These are phyloP conservation scores for Linnemannia zychae DNA, from an alignment of 192 early-diverging fungal species.

Conservation along the genomic window DNA sequence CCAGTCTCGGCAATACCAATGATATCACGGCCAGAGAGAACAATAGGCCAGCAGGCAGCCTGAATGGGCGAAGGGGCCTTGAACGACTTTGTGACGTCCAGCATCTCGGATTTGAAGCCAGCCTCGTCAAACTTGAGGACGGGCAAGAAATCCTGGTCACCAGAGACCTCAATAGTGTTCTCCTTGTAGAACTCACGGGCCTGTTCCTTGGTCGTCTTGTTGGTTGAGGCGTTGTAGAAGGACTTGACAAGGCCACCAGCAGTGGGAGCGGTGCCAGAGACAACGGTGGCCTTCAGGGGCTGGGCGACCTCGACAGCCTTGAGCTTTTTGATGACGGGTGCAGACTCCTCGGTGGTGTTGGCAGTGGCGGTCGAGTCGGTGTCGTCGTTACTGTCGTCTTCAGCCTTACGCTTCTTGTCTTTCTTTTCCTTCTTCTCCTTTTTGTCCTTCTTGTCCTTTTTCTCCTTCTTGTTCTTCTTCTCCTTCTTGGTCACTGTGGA, in stretches of 20 bases:
- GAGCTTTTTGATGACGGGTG: constrained; percentile 50
- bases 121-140: constrained; percentile 84
- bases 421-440: constrained; percentile 56
- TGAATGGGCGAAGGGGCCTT: constrained; percentile 94
- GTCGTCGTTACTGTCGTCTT: constrained; percentile 26
- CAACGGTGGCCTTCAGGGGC: constrained; percentile 44
- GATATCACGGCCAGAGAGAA: constrained; percentile 85
- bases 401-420: constrained; percentile 46
- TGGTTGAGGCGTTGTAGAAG: constrained; percentile 45
- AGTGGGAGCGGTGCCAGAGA: constrained; percentile 47
- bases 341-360: background rate
- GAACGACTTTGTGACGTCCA: constrained; percentile 75
- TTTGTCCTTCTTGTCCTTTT: constrained; percentile 42
- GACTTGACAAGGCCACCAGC: constrained; percentile 61
- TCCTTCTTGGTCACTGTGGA: constrained; percentile 31
- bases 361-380: constrained; percentile 3
- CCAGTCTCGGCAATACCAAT: constrained; percentile 99
- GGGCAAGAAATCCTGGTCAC: constrained; percentile 70
- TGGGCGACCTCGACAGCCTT: constrained; percentile 38
- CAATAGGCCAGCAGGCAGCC: constrained; percentile 92
- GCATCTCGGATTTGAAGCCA: constrained; percentile 75
- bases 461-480: constrained; percentile 51
- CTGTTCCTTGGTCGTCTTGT: constrained; percentile 56
- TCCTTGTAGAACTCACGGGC: constrained; percentile 63
- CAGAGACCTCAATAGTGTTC: constrained; percentile 60